Percentiles rank a stretch among this genome's conserved stretches.
Conservation (phyloP, 495 filamentous ascomycete genomes). For the Trichoderma asperelloides region DNA sequence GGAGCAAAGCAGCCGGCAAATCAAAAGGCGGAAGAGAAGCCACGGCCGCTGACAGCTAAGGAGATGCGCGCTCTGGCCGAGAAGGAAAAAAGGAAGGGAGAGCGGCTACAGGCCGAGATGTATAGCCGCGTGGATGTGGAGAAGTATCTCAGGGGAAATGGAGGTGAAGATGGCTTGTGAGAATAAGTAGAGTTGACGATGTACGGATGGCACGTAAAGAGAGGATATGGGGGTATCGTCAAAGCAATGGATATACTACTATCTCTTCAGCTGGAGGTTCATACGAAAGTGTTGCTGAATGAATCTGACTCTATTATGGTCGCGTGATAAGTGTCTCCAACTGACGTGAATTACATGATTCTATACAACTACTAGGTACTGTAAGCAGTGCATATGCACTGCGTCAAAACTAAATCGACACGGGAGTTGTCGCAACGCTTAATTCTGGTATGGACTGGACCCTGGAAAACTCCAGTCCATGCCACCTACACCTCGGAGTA, state of each 20-base stretch:
- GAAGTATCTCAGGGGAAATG: slow-evolving; percentile 51
- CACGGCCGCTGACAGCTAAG: slow-evolving; percentile 58
- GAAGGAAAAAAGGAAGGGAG: slow-evolving; percentile 53
- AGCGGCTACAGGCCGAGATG: slow-evolving; percentile 56
- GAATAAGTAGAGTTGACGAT: background rate
- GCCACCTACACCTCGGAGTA: background rate
- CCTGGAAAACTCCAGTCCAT: no score
- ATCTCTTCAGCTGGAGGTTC: background rate
- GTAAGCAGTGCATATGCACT: background rate
- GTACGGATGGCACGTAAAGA: background rate
- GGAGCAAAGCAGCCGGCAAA: slow-evolving; percentile 38
- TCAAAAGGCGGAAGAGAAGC: slow-evolving; percentile 31
- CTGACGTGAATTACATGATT: background rate
- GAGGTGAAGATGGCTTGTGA: slow-evolving; percentile 2
- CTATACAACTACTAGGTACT: no score
- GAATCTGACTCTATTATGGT: background rate
- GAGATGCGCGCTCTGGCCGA: slow-evolving; percentile 51
- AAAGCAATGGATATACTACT: background rate
- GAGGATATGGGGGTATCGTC: background rate
- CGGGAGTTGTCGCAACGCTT: no score
- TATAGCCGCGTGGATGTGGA: slow-evolving; percentile 62
- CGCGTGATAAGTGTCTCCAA: background rate
- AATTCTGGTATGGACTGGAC: no score
- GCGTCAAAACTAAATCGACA: no score
- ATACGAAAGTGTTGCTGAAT: background rate